These are phyloP conservation scores for Cladosporium sphaerospermum DNA, from an alignment of 2,329 filamentous ascomycete genomes.

Conservation along the genomic window DNA sequence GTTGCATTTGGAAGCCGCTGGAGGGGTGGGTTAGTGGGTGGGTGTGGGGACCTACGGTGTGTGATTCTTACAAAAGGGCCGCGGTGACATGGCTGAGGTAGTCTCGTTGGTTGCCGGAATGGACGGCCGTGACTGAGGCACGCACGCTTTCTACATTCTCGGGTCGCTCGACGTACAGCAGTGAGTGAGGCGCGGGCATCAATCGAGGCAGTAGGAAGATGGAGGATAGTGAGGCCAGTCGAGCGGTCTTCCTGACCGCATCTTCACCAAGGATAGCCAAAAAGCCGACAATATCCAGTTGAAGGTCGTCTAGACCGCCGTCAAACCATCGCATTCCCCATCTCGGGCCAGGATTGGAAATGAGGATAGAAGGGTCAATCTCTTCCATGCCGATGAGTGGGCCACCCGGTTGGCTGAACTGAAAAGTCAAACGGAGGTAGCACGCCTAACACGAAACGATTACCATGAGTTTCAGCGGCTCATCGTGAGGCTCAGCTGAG, in stretches of 20 bases:
- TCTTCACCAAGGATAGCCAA: constrained; percentile 49
- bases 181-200: constrained; percentile 45
- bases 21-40: background rate
- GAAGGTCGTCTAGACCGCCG: constrained; percentile 32
- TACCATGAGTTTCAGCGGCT: background rate
- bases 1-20: constrained; percentile 14
- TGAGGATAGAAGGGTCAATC: constrained; percentile 2
- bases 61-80: constrained; percentile 37
- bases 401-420: no score
- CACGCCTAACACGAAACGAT: background rate
- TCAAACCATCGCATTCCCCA: constrained; percentile 10
- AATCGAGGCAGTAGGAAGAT: constrained; percentile 46
- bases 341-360: background rate
- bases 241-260: constrained; percentile 44
- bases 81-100: constrained; percentile 45
- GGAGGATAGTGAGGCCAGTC: constrained; percentile 44
- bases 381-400: background rate
- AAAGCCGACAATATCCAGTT: constrained; percentile 51
- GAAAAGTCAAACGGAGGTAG: no score
- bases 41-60: background rate
- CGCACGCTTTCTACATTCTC: constrained; percentile 35
- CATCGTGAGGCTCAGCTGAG: background rate
- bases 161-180: constrained; percentile 42
- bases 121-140: constrained; percentile 40
- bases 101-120: constrained; percentile 42